Base-by-base conservation (phyloP, 345 rosid species). In the Gynandropsis gynandra region DNA sequence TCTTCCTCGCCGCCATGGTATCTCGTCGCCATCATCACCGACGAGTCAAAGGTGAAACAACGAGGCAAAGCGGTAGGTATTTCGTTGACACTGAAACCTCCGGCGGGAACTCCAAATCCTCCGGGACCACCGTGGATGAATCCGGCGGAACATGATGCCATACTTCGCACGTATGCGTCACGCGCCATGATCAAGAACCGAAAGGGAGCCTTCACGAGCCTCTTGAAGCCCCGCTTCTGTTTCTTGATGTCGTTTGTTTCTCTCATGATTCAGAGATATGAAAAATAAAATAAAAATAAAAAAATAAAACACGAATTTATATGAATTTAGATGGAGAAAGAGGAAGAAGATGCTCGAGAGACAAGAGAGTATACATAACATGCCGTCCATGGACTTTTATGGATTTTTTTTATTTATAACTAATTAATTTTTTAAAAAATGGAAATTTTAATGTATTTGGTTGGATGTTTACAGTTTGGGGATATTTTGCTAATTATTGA, bases 161-260 rank as follows among this genome's bases (percentile, higher is more conserved):
- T 61, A 76, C 81, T 65, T n/a, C 64, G 76, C 27, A 85, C 57
- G 70, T 80, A 83, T 6, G 78, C 68, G 41, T 79, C 81, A 44
- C 77, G 60, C 42, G 82, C 81, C 68, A 56, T 74, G 45, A 47
- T 21, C 56, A 89, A 63, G 24, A 81, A 20, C 52, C 66, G 71
- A 1, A 74, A 6, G 0, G 89, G 76, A 35, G 75, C 70, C 62
- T 75, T 78, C 34, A 75, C 56, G 15, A 59, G 16, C 10, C 50
- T 66, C 10, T 15, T 15, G 17, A 66, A 16, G 47, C n/a, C 27
- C 20, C 70, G n/a, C n/a, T n/a, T 66, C 36, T 66, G 27, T 59
- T 59, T 66, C 56, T 66, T 66, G 61, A 8, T 66, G 1, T 27
- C 5, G 5, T 2, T 40, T 59, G 33, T 52, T 7, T 54, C 24